Conservation (phyloP, 306 rosid genomes). For the Citrullus amarus region DNA sequence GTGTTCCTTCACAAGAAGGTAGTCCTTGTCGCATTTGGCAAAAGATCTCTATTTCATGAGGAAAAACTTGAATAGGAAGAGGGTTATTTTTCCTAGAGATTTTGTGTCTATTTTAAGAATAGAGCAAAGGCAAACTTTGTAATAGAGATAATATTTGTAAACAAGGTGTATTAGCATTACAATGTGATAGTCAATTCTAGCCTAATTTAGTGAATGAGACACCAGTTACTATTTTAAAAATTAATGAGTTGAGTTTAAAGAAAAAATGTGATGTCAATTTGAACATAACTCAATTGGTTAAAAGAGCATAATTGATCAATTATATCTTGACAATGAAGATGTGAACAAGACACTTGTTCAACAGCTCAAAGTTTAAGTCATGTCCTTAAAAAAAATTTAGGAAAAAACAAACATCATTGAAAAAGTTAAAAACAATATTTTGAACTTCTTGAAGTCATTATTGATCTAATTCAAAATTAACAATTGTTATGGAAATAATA, state of each 20-base stretch:
- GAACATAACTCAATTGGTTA: not conserved
- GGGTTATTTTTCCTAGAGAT: too few species aligned
- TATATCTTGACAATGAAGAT: too few species aligned
- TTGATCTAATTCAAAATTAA: not conserved
- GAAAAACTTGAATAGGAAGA: too few species aligned
- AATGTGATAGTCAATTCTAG: too few species aligned
- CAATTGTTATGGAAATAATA: not conserved
- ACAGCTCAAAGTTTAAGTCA: not conserved
- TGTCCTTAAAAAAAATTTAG: not conserved
- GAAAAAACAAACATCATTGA: not conserved
- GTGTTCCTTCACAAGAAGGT: not conserved
- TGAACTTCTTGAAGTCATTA: not conserved
- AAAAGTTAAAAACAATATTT: not conserved
- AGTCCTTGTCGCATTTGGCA: too few species aligned
- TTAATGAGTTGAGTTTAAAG: too few species aligned
- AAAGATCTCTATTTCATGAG: too few species aligned
- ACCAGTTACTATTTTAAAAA: too few species aligned
- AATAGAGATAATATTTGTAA: not conserved
- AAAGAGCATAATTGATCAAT: not conserved
- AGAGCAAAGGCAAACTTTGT: not conserved
- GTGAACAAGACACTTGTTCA: too few species aligned
- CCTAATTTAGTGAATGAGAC: too few species aligned
- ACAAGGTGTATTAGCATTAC: not conserved
- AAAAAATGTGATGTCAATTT: not conserved
- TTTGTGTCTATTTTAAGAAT: not conserved